Conservation (phyloP, 495 filamentous ascomycete species). For the Penicillium taxi region DNA sequence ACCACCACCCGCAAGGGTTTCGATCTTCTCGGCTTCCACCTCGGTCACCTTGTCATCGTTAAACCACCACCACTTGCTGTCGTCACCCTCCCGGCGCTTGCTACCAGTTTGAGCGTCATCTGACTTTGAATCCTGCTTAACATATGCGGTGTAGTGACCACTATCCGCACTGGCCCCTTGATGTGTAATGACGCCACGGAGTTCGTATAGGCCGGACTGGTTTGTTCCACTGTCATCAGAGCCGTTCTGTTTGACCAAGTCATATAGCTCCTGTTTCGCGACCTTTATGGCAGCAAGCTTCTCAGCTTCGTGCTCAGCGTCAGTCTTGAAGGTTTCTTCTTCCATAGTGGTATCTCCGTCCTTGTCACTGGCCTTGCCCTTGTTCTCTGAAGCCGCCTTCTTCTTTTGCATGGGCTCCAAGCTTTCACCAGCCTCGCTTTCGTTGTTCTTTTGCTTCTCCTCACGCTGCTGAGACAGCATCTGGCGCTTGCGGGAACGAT, state of each 20-base stretch:
- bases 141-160: constrained; percentile 94
- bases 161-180: constrained; percentile 95
- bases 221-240: constrained; percentile 74
- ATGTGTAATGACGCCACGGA: constrained; percentile 93
- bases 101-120: constrained; percentile 52
- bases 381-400: constrained; percentile 44
- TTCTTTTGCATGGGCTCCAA: constrained; percentile 45
- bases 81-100: constrained; percentile 74
- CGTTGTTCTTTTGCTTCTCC: constrained; percentile 42
- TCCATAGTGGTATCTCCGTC: constrained; percentile 64
- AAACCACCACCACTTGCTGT: constrained; percentile 99
- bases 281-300: constrained; percentile 59
- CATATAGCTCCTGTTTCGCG: constrained; percentile 77
- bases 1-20: constrained; percentile 84
- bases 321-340: constrained; percentile 78
- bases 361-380: constrained; percentile 47
- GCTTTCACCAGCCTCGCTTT: constrained; percentile 24
- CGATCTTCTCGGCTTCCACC: constrained; percentile 85
- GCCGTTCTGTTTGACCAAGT: constrained; percentile 62
- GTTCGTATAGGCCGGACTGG: constrained; percentile 87
- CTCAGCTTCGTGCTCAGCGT: constrained; percentile 85
- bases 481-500: constrained; percentile 79
- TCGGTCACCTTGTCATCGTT: constrained; percentile 97
- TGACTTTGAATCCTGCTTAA: constrained; percentile 61
- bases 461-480: constrained; percentile 62